Evolutionary conservation across 108 stramenopile species (phyloP), one percentile per base, ranked within the genome.

Genomic region (Hondaea fermentalgiana): DNA sequence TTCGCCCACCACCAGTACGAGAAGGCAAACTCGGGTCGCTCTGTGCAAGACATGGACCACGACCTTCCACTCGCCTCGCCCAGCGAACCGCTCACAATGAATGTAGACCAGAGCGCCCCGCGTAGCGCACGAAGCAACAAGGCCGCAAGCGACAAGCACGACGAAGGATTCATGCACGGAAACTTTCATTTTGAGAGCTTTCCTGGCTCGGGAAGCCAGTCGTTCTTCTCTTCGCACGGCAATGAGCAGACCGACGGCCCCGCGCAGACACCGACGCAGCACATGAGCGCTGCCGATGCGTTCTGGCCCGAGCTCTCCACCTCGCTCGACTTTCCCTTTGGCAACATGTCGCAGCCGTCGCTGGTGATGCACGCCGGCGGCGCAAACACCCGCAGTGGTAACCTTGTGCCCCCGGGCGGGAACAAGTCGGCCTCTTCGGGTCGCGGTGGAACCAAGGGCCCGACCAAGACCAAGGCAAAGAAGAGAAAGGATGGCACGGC

Each of bases 201-300:
- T 69, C 21, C 21, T 69, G 25, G 21, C 25, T 23, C 14, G 6
- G 12, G 23, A 12, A 43, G 49, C 51, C 49, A 83, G 76, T 8
- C n/a, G 16, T 83, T 53, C 49, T 53, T 47, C n/a, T 47, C 49
- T 17, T 53, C 49, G 76, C 6, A 23, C 51, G 28, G 25, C 28
- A 23, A 55, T 23, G n/a, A 83, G 19, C 45, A 83, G 6, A 23
- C 49, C 6, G 49, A 47, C 2, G 76, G 76, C 76, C 12, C 76
- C 17, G 14, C 14, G 76, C 76, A 83, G 4, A 53, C 76, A 12
- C 76, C 76, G 28, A 83, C 76, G 6, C 76, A 47, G 51, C 76
- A 47, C 19, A 83, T 53, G 76, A 83, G 76, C 76, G 76, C 76
- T 12, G 23, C 76, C n/a, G 76, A 83, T 23, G 76, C 76, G 51